phyloP scores from a whole-genome alignment of 2,329 filamentous ascomycete species.

The Claviceps fusiformis region DNA sequence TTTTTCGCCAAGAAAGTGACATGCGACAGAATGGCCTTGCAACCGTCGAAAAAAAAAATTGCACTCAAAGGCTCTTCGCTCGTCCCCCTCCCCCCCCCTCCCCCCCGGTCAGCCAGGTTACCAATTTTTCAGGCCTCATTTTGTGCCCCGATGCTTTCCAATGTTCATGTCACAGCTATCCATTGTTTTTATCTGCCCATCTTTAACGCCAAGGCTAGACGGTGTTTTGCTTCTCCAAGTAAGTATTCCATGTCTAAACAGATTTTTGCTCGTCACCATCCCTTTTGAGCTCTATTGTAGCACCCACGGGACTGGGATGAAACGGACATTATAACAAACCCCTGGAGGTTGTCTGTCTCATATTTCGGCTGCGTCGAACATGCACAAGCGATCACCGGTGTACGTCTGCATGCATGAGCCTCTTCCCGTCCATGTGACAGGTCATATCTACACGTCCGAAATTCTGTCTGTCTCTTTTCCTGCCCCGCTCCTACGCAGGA shows the following conservation, averaged over 20 bases:
- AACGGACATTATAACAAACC: not conserved
- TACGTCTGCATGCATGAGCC: slow-evolving; percentile 9
- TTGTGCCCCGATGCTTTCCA: not conserved
- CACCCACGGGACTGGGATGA: not conserved
- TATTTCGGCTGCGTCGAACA: slow-evolving; percentile 6
- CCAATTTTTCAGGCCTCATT: not conserved
- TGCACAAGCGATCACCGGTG: slow-evolving; percentile 14
- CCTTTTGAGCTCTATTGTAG: slow-evolving; percentile 4
- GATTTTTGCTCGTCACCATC: slow-evolving; percentile 1
- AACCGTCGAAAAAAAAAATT: not conserved
- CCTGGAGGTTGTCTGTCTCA: not conserved
- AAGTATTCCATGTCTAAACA: not conserved
- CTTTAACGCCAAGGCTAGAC: not conserved
- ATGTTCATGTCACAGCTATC: not conserved
- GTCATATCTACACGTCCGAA: not conserved
- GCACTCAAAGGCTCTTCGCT: not conserved
- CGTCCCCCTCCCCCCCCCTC: no score
- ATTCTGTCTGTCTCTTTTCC: not conserved
- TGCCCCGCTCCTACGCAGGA: not conserved
- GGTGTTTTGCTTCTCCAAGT: not conserved
- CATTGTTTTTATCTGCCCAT: not conserved
- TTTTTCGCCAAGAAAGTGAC: slow-evolving; percentile 4
- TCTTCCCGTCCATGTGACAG: slow-evolving; percentile 3
- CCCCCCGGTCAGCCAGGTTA: no score
- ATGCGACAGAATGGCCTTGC: not conserved